phyloP scores from a whole-genome alignment of 164 flowering plant species.

The Paratinospora sagittata region DNA sequence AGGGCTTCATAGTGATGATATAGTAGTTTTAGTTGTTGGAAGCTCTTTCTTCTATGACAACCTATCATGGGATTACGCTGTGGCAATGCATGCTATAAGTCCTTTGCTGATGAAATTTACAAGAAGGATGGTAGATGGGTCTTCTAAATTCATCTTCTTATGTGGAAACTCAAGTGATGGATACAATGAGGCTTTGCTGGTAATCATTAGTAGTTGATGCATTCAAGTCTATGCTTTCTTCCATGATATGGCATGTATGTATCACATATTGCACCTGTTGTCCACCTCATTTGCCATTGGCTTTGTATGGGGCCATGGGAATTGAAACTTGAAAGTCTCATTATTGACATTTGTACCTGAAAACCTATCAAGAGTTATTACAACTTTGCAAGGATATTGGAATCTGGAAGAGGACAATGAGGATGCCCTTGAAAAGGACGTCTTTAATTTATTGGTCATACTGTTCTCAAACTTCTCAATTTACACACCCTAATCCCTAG shows the following conservation, averaged over 20 bases:
- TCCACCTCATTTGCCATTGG: background rate
- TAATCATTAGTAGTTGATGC: constrained; percentile 20
- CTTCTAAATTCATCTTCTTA: constrained; percentile 69
- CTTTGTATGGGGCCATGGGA: too few species aligned
- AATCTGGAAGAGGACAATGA: too few species aligned
- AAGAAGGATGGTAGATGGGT: constrained; percentile 36
- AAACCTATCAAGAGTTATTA: too few species aligned
- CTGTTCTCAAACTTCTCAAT: too few species aligned
- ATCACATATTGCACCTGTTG: background rate
- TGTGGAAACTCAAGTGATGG: constrained; percentile 75
- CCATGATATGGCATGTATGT: background rate
- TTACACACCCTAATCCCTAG: too few species aligned
- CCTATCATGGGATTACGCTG: constrained; percentile 80
- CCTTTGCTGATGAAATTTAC: constrained; percentile 65
- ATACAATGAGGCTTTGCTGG: constrained; percentile 69
- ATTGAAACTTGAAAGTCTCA: too few species aligned
- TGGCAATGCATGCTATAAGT: constrained; percentile 66
- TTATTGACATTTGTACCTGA: too few species aligned
- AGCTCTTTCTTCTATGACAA: constrained; percentile 71
- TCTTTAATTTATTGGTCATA: too few species aligned
- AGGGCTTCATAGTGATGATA: constrained; percentile 58
- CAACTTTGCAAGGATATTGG: too few species aligned
- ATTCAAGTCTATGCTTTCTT: background rate
- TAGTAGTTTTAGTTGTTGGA: constrained; percentile 74
- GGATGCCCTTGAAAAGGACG: too few species aligned